phyloP scores from a whole-genome alignment of 2,329 filamentous ascomycete species.

The Huntiella moniliformis region DNA sequence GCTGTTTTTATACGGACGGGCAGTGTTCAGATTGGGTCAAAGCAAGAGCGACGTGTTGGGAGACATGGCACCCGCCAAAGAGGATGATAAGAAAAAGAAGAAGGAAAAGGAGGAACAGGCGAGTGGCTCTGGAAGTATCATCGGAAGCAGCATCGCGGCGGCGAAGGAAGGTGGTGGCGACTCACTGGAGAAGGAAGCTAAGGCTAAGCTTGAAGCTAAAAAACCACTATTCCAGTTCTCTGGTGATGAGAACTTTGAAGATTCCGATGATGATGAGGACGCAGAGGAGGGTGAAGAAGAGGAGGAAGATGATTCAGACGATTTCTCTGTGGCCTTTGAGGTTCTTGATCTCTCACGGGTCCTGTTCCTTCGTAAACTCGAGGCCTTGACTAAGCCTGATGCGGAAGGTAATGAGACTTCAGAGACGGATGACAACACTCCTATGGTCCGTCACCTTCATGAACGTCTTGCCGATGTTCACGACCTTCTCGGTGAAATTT shows the following conservation, averaged over 20 bases:
- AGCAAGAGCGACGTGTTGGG: constrained; percentile 89
- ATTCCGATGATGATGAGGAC: constrained; percentile 49
- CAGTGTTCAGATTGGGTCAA: constrained; percentile 83
- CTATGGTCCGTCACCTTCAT: constrained; percentile 42
- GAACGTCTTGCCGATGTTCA: constrained; percentile 84
- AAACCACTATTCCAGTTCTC: constrained; percentile 82
- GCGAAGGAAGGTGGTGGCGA: constrained; percentile 15
- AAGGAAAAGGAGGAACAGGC: constrained; percentile 18
- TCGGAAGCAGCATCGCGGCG: constrained; percentile 26
- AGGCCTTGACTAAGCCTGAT: constrained; percentile 16
- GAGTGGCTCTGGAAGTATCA: constrained; percentile 22
- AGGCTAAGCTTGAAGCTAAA: constrained; percentile 23
- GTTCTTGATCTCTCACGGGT: constrained; percentile 65
- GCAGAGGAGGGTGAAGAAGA: constrained; percentile 25
- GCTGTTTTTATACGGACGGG: constrained; percentile 83
- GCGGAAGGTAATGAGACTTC: constrained; percentile 17
- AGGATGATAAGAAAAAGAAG: constrained; percentile 19
- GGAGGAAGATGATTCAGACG: constrained; percentile 46
- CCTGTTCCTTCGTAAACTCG: constrained; percentile 38
- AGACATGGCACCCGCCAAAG: constrained; percentile 47
- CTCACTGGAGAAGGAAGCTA: constrained; percentile 18
- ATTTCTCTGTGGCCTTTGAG: constrained; percentile 63
- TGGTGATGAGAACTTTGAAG: constrained; percentile 84
- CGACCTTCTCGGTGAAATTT: constrained; percentile 86
- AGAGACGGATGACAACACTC: constrained; percentile 18